Conservation (phyloP, 495 filamentous ascomycete genomes). For the Aspergillus sclerotioniger region DNA sequence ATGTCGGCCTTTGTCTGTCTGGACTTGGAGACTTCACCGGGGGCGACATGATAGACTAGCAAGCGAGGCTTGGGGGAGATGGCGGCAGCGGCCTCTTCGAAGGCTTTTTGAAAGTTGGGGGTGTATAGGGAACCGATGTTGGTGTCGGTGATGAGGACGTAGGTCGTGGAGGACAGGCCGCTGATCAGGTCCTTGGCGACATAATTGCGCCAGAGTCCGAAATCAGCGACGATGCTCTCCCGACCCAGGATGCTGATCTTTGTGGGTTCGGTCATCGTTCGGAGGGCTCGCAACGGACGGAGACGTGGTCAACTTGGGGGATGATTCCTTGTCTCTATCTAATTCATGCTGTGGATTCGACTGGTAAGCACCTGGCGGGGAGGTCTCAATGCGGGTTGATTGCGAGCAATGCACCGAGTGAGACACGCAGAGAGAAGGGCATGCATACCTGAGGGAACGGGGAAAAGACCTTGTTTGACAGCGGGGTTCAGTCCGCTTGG, state of each 20-base stretch:
- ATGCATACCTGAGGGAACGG: too few relatives aligned
- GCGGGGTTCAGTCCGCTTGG: too few relatives aligned
- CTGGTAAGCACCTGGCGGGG: not conserved
- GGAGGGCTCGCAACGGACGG: constrained; percentile 3
- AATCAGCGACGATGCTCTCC: constrained; percentile 87
- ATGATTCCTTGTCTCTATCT: constrained; percentile 20
- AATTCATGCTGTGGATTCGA: constrained; percentile 34
- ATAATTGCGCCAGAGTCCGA: constrained; percentile 82
- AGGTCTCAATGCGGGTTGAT: not conserved
- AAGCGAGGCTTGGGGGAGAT: constrained; percentile 62
- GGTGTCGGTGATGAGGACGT: constrained; percentile 93
- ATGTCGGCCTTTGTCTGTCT: constrained; percentile 90
- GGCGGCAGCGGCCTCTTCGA: constrained; percentile 54
- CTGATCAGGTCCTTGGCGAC: constrained; percentile 79
- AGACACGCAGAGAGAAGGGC: too few relatives aligned
- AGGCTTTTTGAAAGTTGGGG: constrained; percentile 68
- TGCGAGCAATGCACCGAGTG: not conserved
- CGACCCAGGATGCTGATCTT: constrained; percentile 58
- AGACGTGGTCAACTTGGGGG: constrained; percentile 6
- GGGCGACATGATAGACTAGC: constrained; percentile 81
- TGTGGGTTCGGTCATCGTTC: constrained; percentile 43
- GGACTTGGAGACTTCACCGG: constrained; percentile 91
- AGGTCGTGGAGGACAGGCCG: constrained; percentile 79
- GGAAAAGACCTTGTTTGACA: too few relatives aligned
- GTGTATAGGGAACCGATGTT: constrained; percentile 83